Base-by-base conservation (phyloP, 2,329 filamentous ascomycete genomes). In the Nemania abortiva region DNA sequence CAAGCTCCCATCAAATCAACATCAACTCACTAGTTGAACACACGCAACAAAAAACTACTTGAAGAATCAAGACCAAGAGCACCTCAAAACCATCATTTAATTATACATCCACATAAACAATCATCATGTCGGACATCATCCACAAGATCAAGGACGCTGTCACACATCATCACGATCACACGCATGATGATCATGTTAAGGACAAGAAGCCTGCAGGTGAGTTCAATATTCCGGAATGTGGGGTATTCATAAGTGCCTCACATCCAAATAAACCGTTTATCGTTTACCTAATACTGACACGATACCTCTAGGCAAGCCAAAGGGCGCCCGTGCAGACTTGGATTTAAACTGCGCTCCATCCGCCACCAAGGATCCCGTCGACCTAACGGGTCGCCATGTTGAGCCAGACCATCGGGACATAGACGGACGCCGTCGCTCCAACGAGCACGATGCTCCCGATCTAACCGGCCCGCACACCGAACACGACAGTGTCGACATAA, bases 81-180 rank as follows among this genome's bases (percentile, higher is more conserved):
- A 37, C 34, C 3, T 6, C 27, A 2, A 50, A 50, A 50, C 10
- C 20, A 11, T 15, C 6, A 42, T 42, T 18, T 42, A 18, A 42
- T 49, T 49, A 24, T 55, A 57, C 55, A 24, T n/a, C 39, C 18
- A 10, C 9, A 62, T 55, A 29, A 50, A 15, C 45, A 59, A 52
- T 60, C 58, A 66, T 20, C 42, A 71, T 71, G 69, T 57, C 69
- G 55, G 59, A 50, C 42, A 61, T 71, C 52, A 31, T 71, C 45
- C 62, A 71, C 39, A 71, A 71, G 63, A 69, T 71, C 63, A 71
- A 71, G 63, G 69, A 69, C 37, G 66, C 69, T 20, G 45, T 71
- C 52, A 61, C 64, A 24, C 61, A 66, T 52, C 66, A 70, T 24
- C 69, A 71, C 15, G 59, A 69, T 27, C 53, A 69, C 31, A 58